These are phyloP conservation scores for Flammula alnicola DNA, from an alignment of 1,284 basidiomycete genomes.

Conservation along the genomic window DNA sequence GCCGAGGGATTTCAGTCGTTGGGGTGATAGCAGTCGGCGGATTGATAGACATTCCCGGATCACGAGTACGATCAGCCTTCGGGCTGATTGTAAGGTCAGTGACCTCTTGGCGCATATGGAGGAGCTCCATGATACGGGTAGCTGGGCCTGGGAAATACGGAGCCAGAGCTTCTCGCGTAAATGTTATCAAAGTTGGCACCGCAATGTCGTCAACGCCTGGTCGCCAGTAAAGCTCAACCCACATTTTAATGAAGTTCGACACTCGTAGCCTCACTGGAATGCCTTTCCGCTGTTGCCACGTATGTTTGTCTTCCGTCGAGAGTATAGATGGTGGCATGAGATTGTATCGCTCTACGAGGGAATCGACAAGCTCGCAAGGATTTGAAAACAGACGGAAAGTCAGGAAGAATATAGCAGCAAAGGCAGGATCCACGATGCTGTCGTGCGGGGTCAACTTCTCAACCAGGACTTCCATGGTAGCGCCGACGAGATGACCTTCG, in stretches of 20 bases:
- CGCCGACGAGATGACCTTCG: conserved; percentile 90
- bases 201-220: conserved; percentile 65
- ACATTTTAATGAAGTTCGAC: conserved; percentile 90
- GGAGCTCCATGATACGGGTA: conserved; percentile 75
- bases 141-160: conserved; percentile 71
- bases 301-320: conserved; percentile 62
- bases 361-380: conserved; percentile 76
- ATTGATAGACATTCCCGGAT: conserved; percentile 72
- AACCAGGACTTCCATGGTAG: conserved; percentile 86
- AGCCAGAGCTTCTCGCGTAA: conserved; percentile 65
- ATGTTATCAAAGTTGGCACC: conserved; percentile 63
- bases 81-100: conserved; percentile 52
- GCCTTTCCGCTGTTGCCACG: conserved; percentile 88
- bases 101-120: conserved; percentile 56
- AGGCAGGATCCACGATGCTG: conserved; percentile 82
- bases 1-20: conserved; percentile 71
- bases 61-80: conserved; percentile 63
- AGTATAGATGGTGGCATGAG: conserved; percentile 64
- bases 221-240: conserved; percentile 93
- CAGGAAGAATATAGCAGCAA: conserved; percentile 90
- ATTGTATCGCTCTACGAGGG: conserved; percentile 84
- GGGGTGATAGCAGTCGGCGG: conserved; percentile 53
- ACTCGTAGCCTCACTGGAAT: conserved; percentile 89
- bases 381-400: conserved; percentile 95
- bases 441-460: conserved; percentile 98